Conservation (phyloP, 2,329 filamentous ascomycete species). For the Parascedosporium putredinis region DNA sequence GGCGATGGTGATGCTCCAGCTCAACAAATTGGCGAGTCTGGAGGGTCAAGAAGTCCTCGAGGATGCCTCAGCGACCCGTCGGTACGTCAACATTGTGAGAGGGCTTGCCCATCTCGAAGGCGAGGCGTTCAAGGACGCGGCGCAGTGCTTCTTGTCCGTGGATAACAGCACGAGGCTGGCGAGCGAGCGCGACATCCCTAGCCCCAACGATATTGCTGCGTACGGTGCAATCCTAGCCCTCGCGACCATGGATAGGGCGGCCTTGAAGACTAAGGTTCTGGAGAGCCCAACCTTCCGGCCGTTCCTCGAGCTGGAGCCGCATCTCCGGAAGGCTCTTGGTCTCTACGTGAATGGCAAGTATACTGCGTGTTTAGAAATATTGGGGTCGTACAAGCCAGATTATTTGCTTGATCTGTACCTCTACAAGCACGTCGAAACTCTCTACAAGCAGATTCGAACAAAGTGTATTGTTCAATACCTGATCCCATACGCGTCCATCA, state of each 20-base stretch:
- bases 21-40: conserved; percentile 52
- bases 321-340: conserved; percentile 81
- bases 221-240: conserved; percentile 87
- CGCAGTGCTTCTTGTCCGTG: conserved; percentile 8
- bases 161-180: neutral
- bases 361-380: conserved; percentile 68
- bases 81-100: conserved; percentile 1
- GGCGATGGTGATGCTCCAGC: conserved; percentile 50
- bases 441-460: conserved; percentile 68
- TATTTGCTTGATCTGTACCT: conserved; percentile 88
- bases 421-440: conserved; percentile 55
- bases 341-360: conserved; percentile 90
- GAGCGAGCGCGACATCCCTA: conserved; percentile 46
- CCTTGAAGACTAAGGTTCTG: conserved; percentile 66
- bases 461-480: conserved; percentile 95
- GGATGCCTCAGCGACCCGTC: conserved; percentile 14
- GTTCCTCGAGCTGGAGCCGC: conserved; percentile 86
- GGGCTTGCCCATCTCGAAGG: conserved; percentile 51
- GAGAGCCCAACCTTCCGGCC: conserved; percentile 72
- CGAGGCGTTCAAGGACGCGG: conserved; percentile 33
- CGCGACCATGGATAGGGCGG: conserved; percentile 73
- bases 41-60: conserved; percentile 35
- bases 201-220: conserved; percentile 78
- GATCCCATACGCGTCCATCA: conserved; percentile 79
- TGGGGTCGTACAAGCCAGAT: conserved; percentile 73